These are phyloP conservation scores for Kwoniella heveanensis DNA, from an alignment of 768 basidiomycete genomes.

Conservation along the genomic window DNA sequence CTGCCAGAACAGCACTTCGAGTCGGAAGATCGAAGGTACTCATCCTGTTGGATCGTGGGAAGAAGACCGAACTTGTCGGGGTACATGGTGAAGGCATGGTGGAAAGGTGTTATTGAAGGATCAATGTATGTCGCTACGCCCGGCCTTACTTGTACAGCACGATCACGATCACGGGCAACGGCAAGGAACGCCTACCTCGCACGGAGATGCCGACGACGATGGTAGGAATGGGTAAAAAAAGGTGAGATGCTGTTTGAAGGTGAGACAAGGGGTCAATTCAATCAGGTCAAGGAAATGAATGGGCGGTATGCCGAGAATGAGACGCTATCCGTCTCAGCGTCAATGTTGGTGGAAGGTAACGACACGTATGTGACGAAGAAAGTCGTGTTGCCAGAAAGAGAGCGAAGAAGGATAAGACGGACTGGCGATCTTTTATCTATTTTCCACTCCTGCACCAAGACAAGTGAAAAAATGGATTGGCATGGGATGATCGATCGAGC, in stretches of 20 bases:
- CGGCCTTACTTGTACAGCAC: too few species aligned
- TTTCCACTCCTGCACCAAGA: too few species aligned
- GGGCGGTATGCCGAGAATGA: not conserved
- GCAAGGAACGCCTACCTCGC: too few species aligned
- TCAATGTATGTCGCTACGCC: too few species aligned
- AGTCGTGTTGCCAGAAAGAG: not conserved
- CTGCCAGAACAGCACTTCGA: conserved; percentile 3
- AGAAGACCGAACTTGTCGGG: not conserved
- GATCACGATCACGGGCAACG: too few species aligned
- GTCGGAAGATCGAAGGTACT: conserved; percentile 6
- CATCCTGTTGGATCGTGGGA: conserved; percentile 3
- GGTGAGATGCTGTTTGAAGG: not conserved
- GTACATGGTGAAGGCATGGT: conserved; percentile 12
- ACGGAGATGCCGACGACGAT: too few species aligned
- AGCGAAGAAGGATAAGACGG: not conserved
- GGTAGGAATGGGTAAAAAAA: too few species aligned
- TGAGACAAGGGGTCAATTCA: conserved; percentile 2
- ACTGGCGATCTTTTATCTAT: not conserved
- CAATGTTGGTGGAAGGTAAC: not conserved
- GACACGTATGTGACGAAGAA: not conserved
- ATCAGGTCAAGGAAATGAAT: not conserved
- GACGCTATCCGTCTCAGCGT: conserved; percentile 2
- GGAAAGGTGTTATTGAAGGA: too few species aligned
- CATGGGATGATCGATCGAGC: too few species aligned
- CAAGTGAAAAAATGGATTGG: too few species aligned